Evolutionary conservation across 805 yeast species (phyloP), one percentile per base, ranked within the genome.

Genomic region (Candida verbasci): DNA sequence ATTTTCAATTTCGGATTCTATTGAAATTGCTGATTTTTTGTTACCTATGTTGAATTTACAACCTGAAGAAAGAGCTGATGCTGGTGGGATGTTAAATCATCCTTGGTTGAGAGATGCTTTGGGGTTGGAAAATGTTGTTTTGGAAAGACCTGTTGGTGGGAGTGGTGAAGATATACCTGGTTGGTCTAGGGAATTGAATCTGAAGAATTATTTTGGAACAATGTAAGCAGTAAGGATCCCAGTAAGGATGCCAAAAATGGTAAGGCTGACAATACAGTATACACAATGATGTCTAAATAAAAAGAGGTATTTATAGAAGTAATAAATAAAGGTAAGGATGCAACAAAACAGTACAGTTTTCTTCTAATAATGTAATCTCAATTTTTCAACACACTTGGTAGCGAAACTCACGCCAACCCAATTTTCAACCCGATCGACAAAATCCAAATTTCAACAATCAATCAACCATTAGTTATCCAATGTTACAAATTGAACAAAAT

Each of bases 1-100:
- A 46, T 79, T 83, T 53, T 58, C 76, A 21, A 74, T 72, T 17
- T 64, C 65, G 9, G 93, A 85, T 38, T 87, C 96, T 3, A 67
- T 72, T 28, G 82, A 78, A 38, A 73, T 93, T 29, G 61, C 89
- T 7, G 86, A 80, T 47, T 88, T 93, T 51, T 61, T 93, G 43
- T 56, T 74, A 31, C 96, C 97, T 7, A 86, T 93, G 96, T 68
- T 93, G 31, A 56, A 70, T 15, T 59, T 86, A 15, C 86, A 82
- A 55, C 97, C 98, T 1, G 80, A 75, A 41, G 58, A 62, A 37
- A 71, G 99, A 46, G 91, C 91, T 10, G 98, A 93, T 63, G 97
- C 97, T 1, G 98, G 97, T 14, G 96, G 96, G 3, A 74, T 88
- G 79, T 78, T 86, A 2, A 83, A 86, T 51, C 96, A 88, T 56